Evolutionary conservation across 1,284 basidiomycete species (phyloP), one percentile per base, ranked within the genome.

Genomic region (Farysia itapuensis): DNA sequence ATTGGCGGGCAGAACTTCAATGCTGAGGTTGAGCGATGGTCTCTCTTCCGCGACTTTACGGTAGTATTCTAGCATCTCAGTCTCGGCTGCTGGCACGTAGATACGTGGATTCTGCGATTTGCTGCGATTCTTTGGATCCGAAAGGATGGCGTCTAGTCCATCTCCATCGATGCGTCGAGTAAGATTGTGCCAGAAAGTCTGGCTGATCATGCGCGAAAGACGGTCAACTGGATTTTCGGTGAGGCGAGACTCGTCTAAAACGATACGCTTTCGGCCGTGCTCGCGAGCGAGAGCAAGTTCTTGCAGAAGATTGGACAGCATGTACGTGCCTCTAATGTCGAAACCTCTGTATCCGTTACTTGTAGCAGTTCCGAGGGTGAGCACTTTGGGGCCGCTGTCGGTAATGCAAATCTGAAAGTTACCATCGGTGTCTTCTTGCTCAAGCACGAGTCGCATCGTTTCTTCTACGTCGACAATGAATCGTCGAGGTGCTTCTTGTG

Each of bases 381-480:
- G 87, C 70, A 96, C 83, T 80, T 98, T 98, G 11, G 94, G 95
- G 5, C 94, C 94, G 51, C 90, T 90, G 77, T 98, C 94, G 16
- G 89, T 93, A 72, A 97, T 85, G 64, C 89, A 92, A 72, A 98
- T 97, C 79, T 96, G 41, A 77, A 93, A 92, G 79, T 98, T 91
- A 35, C 88, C 88, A 66, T 98, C 92, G 4, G 94, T 97, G 77
- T 98, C 94, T 76, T 98, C 94, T 77, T 98, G 95, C 77, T 95
- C 91, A 24, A 98, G 85, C 5, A 98, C 86, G 50, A 96, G 85
- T 35, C 92, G 86, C 77, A 98, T 92, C 23, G 94, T 98, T 79
- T 96, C 92, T 72, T 98, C 94, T n/a, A 98, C 94, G 70, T 97
- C 94, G 54, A 98, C 91, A 28, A 97, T 83, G 80, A 96, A 98